These are phyloP conservation scores for Tricholoma furcatifolium DNA, from an alignment of 768 basidiomycete genomes.

Conservation along the genomic window DNA sequence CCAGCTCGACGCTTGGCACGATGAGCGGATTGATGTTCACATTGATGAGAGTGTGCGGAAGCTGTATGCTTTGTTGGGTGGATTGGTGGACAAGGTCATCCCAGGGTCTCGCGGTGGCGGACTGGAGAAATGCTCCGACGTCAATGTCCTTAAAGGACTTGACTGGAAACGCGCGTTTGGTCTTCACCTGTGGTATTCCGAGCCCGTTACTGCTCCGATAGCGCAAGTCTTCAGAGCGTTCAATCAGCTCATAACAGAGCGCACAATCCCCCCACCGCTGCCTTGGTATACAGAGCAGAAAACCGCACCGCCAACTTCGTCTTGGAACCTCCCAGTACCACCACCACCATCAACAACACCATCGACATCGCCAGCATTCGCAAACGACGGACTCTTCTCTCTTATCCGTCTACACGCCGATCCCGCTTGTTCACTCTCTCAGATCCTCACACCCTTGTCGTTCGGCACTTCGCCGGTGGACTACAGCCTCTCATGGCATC, in stretches of 20 bases:
- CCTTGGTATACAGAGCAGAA: conserved; percentile 49
- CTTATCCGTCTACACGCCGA: conserved; percentile 80
- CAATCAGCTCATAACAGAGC: conserved; percentile 36
- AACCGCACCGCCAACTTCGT: conserved; percentile 15
- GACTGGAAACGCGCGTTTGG: conserved; percentile 97
- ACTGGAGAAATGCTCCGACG: conserved; percentile 47
- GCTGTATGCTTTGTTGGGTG: conserved; percentile 82
- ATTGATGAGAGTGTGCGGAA: conserved; percentile 68
- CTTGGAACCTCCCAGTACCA: conserved; percentile 44
- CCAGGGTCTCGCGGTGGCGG: conserved; percentile 53
- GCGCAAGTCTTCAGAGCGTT: conserved; percentile 68
- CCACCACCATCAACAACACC: too few relatives aligned
- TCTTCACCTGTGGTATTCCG: conserved; percentile 85
- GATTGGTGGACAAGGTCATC: conserved; percentile 58
- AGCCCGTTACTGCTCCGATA: conserved; percentile 68
- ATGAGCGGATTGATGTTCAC: conserved; percentile 69
- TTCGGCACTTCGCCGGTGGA: conserved; percentile 77
- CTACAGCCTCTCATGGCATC: conserved; percentile 86
- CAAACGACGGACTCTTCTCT: conserved; percentile 74
- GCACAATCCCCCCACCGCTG: conserved; percentile 48
- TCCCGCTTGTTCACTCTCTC: conserved; percentile 66
- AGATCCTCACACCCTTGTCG: conserved; percentile 67
- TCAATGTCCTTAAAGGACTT: conserved; percentile 66
- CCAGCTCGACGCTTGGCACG: conserved; percentile 83
- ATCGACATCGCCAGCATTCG: not conserved